Conservation (phyloP, 78 protist genomes). For the Monocercomonoides exilis region DNA sequence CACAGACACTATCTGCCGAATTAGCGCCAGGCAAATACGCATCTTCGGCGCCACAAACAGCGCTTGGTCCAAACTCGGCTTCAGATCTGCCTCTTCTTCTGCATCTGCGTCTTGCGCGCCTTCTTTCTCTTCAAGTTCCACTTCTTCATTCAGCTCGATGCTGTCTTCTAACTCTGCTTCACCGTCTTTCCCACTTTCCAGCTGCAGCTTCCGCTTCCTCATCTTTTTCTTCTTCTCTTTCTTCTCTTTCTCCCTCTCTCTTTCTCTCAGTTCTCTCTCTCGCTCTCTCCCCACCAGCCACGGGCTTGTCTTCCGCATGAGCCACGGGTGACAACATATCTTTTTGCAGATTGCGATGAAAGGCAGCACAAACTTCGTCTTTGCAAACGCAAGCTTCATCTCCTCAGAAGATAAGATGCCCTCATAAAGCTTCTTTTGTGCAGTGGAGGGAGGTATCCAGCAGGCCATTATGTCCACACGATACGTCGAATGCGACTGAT, state of each 20-base stretch:
- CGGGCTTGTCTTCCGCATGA: not conserved
- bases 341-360: slow-evolving; percentile 55
- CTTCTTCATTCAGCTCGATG: no score
- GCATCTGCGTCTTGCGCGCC: no score
- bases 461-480: not conserved
- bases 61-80: not conserved
- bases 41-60: not conserved
- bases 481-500: no score
- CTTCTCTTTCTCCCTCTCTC: no score
- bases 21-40: not conserved
- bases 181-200: no score
- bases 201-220: no score
- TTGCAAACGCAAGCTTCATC: not conserved
- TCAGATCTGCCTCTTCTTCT: no score
- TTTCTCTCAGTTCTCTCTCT: no score
- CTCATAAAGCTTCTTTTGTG: not conserved
- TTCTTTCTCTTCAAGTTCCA: no score
- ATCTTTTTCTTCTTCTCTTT: no score
- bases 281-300: no score
- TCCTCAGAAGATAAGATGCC: not conserved
- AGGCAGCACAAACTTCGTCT: slow-evolving; percentile 36
- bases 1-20: not conserved
- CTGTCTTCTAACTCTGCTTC: no score
- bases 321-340: slow-evolving; percentile 41
- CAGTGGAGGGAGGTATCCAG: not conserved